Base-by-base conservation (phyloP, 2,329 filamentous ascomycete genomes). In the Aphanocladium album region DNA sequence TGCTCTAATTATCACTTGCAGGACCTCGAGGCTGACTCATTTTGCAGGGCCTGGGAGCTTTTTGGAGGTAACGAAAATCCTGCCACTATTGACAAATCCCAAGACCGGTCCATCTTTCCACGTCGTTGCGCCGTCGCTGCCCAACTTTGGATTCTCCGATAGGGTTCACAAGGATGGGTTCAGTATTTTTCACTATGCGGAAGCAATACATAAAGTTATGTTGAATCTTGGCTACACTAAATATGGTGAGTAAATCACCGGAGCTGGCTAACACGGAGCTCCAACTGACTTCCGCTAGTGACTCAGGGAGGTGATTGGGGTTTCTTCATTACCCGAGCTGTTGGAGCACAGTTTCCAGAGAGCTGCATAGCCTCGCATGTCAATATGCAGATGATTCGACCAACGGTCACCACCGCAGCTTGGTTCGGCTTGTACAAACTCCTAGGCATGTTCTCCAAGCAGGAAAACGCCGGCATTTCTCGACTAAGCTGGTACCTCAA, bases 231-330 rank as follows among this genome's bases (percentile, higher is more conserved):
- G 87, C 0, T 91, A 74, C 54, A 61, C 69, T 3, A 67, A 69
- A 57, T 74, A 74, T n/a, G 71, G 72, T 72, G 43, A 5, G 64
- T 52, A 30, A 5, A 5, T 30, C 5, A 30, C 30, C 5, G 43
- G 7, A 46, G 12, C 4, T 14, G 8, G n/a, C 16, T 1, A 3
- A 33, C 6, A 25, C 2, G 17, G 14, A 19, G 16, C 2, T 46
- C 30, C 30, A 5, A 46, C 43, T 46, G 21, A 46, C n/a, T 17
- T 46, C 16, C 5, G n/a, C 21, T 11, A 66, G 64, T 75, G 1
- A 79, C 76, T 0, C 81, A 88, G 72, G 86, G 84, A 64, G 87
- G 88, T 21, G 87, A 90, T 67, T 89, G 86, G 86, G 88, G 87
- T 17, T 83, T 81, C 68, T 79, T 79, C 64, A 81, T 90, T 65